Evolutionary conservation across 805 yeast species (phyloP), one percentile per base, ranked within the genome.

Genomic region (Tetrapisispora taiwanensis): DNA sequence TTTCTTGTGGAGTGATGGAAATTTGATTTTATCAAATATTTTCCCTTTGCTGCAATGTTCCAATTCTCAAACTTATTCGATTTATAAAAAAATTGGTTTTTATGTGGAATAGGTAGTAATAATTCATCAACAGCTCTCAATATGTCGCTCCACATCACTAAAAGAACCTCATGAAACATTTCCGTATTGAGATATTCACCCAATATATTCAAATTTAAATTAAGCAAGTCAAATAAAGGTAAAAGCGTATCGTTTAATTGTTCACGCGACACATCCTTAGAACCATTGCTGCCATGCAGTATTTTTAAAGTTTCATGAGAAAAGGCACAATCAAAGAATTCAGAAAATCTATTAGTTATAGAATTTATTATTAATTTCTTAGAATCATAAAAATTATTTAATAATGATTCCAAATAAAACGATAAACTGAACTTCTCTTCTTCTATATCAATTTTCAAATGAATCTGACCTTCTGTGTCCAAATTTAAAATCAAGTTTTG

Each of bases 81-180:
- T 22, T 22, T 8, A 22, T 22, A 22, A 22, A 22, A 6, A 6
- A 6, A 8, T 6, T 22, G 26, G 8, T 5, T 6, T 8, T 22
- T 5, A 8, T 22, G 26, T 22, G 26, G 60, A 18, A 84, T 77
- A 0, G 97, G 97, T 6, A 90, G 63, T 4, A 88, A 59, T 15
- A 90, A 65, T 32, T 71, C 73, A 54, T 87, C 95, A 1, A 90
- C 83, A 20, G 79, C 71, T 2, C 69, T 63, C 7, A 90, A 67
- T 1, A 87, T 78, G 12, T 78, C 78, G n/a, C 68, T 65, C 97
- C 97, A 90, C 0, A 90, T 76, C 42, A 80, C 81, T 1, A 81
- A 55, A 84, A 86, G 82, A 0, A 85, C 84, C 49, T 76, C 74
- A 42, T 74, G 57, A 15, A 82, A 62, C 30, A 82, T 62, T 1